These are phyloP conservation scores for Fusarium sacchari DNA, from an alignment of 2,329 filamentous ascomycete genomes.

Conservation along the genomic window DNA sequence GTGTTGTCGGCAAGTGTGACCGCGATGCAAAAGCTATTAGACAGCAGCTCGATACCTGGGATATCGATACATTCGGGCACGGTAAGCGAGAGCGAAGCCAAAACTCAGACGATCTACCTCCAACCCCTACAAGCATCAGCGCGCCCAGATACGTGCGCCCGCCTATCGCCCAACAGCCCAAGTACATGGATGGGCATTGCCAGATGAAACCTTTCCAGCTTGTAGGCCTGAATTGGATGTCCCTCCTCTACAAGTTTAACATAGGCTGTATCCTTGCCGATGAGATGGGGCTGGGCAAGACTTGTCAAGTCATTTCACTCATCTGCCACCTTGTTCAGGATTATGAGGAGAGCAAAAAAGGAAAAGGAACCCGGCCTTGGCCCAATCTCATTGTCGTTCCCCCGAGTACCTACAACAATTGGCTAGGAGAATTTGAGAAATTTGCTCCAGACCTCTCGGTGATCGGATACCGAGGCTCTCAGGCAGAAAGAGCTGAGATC, in stretches of 20 bases:
- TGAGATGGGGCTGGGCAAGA: slow-evolving; percentile 97
- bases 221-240: slow-evolving; percentile 94
- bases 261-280: slow-evolving; percentile 94
- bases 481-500: slow-evolving; percentile 73
- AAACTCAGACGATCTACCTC: slow-evolving; percentile 51
- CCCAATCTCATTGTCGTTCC: slow-evolving; percentile 89
- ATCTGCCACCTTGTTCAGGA: slow-evolving; percentile 83
- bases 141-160: slow-evolving; percentile 51
- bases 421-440: slow-evolving; percentile 87
- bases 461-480: slow-evolving; percentile 74
- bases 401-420: slow-evolving; percentile 94
- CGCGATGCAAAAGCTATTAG: slow-evolving; percentile 69
- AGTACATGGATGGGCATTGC: slow-evolving; percentile 79
- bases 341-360: slow-evolving; percentile 49
- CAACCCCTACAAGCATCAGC: slow-evolving; percentile 55
- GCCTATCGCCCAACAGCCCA: slow-evolving; percentile 71
- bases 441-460: slow-evolving; percentile 85
- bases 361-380: slow-evolving; percentile 61
- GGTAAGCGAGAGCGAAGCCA: slow-evolving; percentile 47
- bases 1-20: slow-evolving; percentile 81
- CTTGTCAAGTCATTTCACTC: slow-evolving; percentile 94
- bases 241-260: slow-evolving; percentile 79
- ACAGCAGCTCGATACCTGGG: slow-evolving; percentile 58
- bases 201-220: slow-evolving; percentile 93
- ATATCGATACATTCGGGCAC: slow-evolving; percentile 59